Evolutionary conservation across 306 rosid species (phyloP).

Genomic region (Arachis stenosperma): DNA sequence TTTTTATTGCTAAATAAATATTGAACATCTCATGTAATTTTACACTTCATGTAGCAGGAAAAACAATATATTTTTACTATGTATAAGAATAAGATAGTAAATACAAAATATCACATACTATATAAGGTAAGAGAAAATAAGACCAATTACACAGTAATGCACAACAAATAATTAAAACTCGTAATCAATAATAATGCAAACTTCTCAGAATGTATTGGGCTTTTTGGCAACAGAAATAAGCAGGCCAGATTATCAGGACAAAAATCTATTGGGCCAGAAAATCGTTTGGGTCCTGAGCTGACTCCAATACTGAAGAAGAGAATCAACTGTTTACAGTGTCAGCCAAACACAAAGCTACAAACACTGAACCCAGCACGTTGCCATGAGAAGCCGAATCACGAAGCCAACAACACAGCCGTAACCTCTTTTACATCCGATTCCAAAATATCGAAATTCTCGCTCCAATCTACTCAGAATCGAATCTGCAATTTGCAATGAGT

Average conservation of each 20-base stretch:
- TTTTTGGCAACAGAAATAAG: too few species aligned
- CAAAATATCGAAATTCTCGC: neutral
- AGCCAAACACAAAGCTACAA: conserved; percentile 16
- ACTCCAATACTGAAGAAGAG: neutral
- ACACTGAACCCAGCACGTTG: neutral
- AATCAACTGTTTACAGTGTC: neutral
- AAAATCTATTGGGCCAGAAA: neutral
- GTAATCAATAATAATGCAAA: too few species aligned
- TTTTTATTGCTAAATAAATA: too few species aligned
- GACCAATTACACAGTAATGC: too few species aligned
- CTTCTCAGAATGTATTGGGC: too few species aligned
- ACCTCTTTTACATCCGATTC: neutral
- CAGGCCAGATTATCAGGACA: neutral
- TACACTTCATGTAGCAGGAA: too few species aligned
- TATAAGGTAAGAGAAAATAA: too few species aligned
- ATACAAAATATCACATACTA: too few species aligned
- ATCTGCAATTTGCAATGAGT: conserved; percentile 20
- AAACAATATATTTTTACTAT: too few species aligned
- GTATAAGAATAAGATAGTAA: too few species aligned
- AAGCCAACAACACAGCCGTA: neutral
- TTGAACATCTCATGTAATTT: too few species aligned
- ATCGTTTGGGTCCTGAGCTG: neutral
- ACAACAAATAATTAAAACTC: too few species aligned
- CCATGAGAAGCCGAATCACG: neutral
- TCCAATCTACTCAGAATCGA: neutral